Evolutionary conservation across 2,329 filamentous ascomycete genomes (phyloP), one percentile per base, ranked within the genome.

Genomic region (Diplocarpon rosae): DNA sequence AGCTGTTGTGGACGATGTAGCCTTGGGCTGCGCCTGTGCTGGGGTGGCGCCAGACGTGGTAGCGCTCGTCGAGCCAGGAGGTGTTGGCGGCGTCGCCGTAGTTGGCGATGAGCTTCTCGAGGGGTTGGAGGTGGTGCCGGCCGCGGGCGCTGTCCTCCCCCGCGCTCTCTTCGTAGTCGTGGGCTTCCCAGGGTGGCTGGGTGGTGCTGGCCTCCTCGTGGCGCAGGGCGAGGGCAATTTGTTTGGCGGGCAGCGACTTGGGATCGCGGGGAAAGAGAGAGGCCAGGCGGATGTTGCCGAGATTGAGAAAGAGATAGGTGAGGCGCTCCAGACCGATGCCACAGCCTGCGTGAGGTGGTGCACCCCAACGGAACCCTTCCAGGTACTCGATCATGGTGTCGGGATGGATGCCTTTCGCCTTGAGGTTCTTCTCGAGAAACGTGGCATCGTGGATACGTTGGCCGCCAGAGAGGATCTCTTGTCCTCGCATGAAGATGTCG

Each of bases 51-150:
- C 87, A 95, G 46, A 94, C 80, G 59, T 85, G 74, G 62, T 89
- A 95, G 6, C 87, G 80, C 6, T 88, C 84, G 62, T 95, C 89
- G 7, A 92, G 75, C 87, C 88, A 95, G 0, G 87, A 92, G 0
- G 89, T 95, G 59, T 94, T 93, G 39, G 87, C 88, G 1, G 89
- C 87, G 63, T 95, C 89, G 50, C 89, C 89, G 56, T 95, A 95
- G 64, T 95, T 95, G 59, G 87, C 87, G 62, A 95, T 88, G 34
- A 95, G 78, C 60, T 94, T 83, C 61, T 89, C 85, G 5, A 95
- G 62, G 0, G 85, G 73, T 41, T 88, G 88, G 43, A 83, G 69
- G 39, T 80, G 42, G 14, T 45, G 32, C 37, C 43, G 46, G 5
- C 30, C 44, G 9, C 30, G 13, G 13, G 31, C 15, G 13, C 34